phyloP scores from a whole-genome alignment of 345 rosid genomes.

The Psidium guajava region DNA sequence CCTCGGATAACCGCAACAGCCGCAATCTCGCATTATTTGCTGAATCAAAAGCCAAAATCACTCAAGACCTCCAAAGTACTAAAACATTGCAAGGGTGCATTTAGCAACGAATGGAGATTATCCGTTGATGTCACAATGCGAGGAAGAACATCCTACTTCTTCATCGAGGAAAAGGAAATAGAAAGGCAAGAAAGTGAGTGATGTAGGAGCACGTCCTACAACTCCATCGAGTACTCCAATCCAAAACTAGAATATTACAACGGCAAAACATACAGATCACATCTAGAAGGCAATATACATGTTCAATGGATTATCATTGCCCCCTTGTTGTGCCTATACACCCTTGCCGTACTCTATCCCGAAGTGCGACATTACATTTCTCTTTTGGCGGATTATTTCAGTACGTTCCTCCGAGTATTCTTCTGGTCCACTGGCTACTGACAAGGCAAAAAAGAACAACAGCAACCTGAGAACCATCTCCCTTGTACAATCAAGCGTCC shows the following conservation, averaged over 20 bases:
- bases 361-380: neutral
- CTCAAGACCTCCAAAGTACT: neutral
- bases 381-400: neutral
- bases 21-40: conserved; percentile 68
- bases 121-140: neutral
- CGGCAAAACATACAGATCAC: neutral
- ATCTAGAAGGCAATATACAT: neutral
- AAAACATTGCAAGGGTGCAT: neutral
- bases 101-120: neutral
- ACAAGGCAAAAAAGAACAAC: neutral
- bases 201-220: neutral
- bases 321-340: neutral
- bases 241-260: neutral
- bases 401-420: neutral
- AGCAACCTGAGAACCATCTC: neutral
- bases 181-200: neutral
- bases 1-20: conserved; percentile 74
- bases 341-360: neutral
- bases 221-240: neutral
- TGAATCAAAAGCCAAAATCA: conserved; percentile 10
- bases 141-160: neutral
- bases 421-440: neutral
- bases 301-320: neutral
- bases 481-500: neutral
- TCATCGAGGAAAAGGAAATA: neutral